Base-by-base conservation (phyloP, 2,329 filamentous ascomycete genomes). In the Fusarium drepaniforme region DNA sequence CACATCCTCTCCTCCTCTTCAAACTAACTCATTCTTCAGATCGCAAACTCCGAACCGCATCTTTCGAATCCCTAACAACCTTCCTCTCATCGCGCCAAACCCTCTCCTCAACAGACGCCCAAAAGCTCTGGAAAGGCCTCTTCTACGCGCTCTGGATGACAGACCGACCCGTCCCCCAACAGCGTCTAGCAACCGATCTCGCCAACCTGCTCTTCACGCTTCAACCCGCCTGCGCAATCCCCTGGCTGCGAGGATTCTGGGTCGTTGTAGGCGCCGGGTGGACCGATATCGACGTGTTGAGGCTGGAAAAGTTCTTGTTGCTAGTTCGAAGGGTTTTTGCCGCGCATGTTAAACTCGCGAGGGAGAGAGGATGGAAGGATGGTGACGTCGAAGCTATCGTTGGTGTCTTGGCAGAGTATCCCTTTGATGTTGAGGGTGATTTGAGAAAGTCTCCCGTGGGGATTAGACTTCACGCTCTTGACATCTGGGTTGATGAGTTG, bases 121-220 rank as follows among this genome's bases (percentile, higher is more conserved):
- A 96, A 71, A 98, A 98, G 86, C 90, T 98, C 75, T 98, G 95
- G 95, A 97, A 97, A 82, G 96, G 95, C 7, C 90, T 98, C 23
- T 98, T 97, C 87, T 98, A 95, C 88, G 93, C 93, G 80, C 90
- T 97, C 80, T 98, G 95, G 93, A 97, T 98, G 92, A 95, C 93
- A 83, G 96, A 98, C 87, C 94, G 95, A 58, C 93, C 95, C 13
- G 85, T 92, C n/a, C 92, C 94, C 4, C 96, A 98, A 86, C 95
- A 98, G 86, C 90, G 90, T 51, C 93, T 98, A 56, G 93, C 94
- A 77, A 85, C 88, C 75, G 92, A 96, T 72, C 92, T 98, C 66
- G 93, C 95, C 51, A 89, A 85, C 2, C 90, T 98, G 13, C 75
- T 82, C 59, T 87, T 89, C 72, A 84, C 88, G 25, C 85, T 96